These are phyloP conservation scores for Trypethelium eluteriae DNA, from an alignment of 495 filamentous ascomycete genomes.

Conservation along the genomic window DNA sequence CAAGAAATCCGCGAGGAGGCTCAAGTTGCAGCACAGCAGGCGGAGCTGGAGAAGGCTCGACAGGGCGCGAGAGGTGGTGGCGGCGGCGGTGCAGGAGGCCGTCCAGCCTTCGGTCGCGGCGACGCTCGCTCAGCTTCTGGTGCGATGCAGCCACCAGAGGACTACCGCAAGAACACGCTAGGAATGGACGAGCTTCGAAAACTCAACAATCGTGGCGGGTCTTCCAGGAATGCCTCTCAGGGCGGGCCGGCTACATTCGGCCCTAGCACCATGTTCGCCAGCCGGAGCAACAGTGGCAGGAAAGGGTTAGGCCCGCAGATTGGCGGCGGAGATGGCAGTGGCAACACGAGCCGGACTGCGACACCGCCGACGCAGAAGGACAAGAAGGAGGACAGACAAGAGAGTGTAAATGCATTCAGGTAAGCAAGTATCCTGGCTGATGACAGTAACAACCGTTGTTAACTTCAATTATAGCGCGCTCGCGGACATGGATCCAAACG, in stretches of 20 bases:
- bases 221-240: constrained; percentile 12
- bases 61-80: constrained; percentile 49
- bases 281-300: constrained; percentile 73
- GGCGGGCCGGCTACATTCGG: constrained; percentile 21
- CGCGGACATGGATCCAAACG: constrained; percentile 43
- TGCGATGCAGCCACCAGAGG: constrained; percentile 56
- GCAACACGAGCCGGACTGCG: constrained; percentile 74
- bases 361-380: constrained; percentile 69
- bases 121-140: constrained; percentile 74
- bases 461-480: constrained; percentile 45
- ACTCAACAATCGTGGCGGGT: constrained; percentile 50
- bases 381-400: constrained; percentile 54
- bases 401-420: constrained; percentile 84
- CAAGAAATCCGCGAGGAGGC: constrained; percentile 84
- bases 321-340: constrained; percentile 55
- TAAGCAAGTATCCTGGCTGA: constrained; percentile 35
- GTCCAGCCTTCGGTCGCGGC: constrained; percentile 67
- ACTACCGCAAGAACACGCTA: constrained; percentile 69
- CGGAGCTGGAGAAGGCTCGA: constrained; percentile 56
- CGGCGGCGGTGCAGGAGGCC: constrained; percentile 52
- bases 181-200: constrained; percentile 82
- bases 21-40: constrained; percentile 56
- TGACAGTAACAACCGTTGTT: constrained; percentile 17
- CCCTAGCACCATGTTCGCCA: constrained; percentile 51
- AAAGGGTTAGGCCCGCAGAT: constrained; percentile 50